Evolutionary conservation across 177 flowering plant genomes (phyloP).

Genomic region (Vitis hybrid): DNA sequence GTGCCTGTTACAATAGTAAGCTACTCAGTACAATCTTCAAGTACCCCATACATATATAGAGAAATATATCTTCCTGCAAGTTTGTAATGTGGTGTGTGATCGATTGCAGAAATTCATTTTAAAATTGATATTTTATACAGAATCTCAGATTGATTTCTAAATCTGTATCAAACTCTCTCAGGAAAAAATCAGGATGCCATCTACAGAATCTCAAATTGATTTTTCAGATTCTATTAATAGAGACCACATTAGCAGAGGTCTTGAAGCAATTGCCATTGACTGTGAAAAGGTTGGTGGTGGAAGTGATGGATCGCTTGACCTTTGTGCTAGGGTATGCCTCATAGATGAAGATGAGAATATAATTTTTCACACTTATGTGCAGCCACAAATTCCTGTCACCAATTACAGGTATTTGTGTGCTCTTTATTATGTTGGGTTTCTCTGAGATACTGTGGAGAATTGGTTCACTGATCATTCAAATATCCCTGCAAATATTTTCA

Average conservation of each 20-base stretch:
- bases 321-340: conserved; percentile 73
- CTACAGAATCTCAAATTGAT: conserved; percentile 24
- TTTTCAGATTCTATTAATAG: conserved; percentile 8
- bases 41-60: not conserved
- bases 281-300: conserved; percentile 88
- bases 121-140: not conserved
- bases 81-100: not conserved
- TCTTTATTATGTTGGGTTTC: not conserved
- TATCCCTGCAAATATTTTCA: conserved; percentile 14
- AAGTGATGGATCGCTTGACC: conserved; percentile 55
- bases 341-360: conserved; percentile 68
- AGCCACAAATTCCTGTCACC: conserved; percentile 52
- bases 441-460: not conserved
- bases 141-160: not conserved
- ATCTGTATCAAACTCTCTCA: conserved; percentile 11
- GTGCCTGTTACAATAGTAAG: conserved; percentile 55
- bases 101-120: not conserved
- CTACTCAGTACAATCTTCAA: conserved; percentile 5
- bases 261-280: conserved; percentile 56
- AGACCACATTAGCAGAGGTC: conserved; percentile 6
- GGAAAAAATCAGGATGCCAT: conserved; percentile 18
- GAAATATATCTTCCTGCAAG: not conserved
- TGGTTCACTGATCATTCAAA: not conserved
- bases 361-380: conserved; percentile 56
- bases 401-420: conserved; percentile 50